Base-by-base conservation (phyloP, 805 yeast species). In the Saccharomycopsis amapae region DNA sequence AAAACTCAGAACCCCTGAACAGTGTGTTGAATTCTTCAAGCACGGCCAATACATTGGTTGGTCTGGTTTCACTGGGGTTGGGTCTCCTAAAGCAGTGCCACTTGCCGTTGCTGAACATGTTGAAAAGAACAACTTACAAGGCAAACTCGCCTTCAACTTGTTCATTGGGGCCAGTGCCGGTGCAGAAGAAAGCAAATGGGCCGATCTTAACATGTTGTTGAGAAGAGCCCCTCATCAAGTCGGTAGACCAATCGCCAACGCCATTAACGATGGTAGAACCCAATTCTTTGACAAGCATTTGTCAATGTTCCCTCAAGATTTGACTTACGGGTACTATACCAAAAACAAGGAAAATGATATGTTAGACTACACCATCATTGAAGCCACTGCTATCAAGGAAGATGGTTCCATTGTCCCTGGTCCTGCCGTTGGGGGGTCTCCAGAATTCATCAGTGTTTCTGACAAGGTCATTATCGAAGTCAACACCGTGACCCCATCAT, bases 1-100 rank as follows among this genome's bases (percentile, higher is more conserved):
- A 53, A 89, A 85, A 65, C 73, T 93, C 45, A 78, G 85, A 66
- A 75, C 82, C 9, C 78, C 94, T 5, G 85, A 86, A 59, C 90
- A 90, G 55, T 73, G 90, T 65, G 67, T 93, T 44, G 93, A 88
- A 23, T 67, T 82, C 35, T 90, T 93, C 72, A 79, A 87, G 60
- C 75, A 85, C 57, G 96, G 95, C 52, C 95, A 87, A 63, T 86
- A 85, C 63, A 66, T 93, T 34, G 98, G 97, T 46, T 93, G 97
- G 97, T 89, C 97, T 22, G 98, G 98, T 40, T 93, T 93, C 72
- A 93, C 98, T 25, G 98, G 97, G 58, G 98, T 93, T 40, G 97
- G 97, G 58, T 90, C 96, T 3, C 98, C 98, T 53, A 93, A 93
- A 62, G 96, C 78, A 23, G 75, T 93, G 25, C 98, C 98, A 40